Base-by-base conservation (phyloP, 202 grass and related monocot genomes). In the Zizania palustris region DNA sequence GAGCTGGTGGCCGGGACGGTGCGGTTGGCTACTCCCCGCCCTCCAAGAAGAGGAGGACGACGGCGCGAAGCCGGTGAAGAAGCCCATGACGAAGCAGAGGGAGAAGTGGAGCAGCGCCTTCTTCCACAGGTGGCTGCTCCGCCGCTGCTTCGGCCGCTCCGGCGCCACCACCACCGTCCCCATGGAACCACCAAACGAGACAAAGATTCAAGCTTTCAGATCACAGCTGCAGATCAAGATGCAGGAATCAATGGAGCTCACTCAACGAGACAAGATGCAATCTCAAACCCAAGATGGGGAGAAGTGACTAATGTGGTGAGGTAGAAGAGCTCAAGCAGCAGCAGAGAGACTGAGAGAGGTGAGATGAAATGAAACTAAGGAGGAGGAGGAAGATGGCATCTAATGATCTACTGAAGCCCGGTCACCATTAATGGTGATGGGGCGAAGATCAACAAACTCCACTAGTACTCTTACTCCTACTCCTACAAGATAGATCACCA, bases 41-140 rank as follows among this genome's bases (percentile, higher is more conserved):
- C 72, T 77, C 77, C 86, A 90, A 19, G 88, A 85, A 0, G 88
- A 84, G 9, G 81, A 86, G 6, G 86, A 91, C 9, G 91, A 86
- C 1, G 95, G 95, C 16, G 95, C 91, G 80, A 98, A 98, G 22
- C 95, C 95, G 21, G 95, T 94, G 87, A 98, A 98, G 89, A 98
- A 98, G 12, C 95, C 95, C 91, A 89, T 94, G 63, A 94, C 91
- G 74, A 97, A 97, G 80, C 94, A 97, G 69, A 97, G 91, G 5
- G 94, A 93, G 91, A 97, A 97, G 81, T 97, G 94, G 77, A 97
- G 60, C 55, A 98, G 74, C 53, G 95, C 95, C 51, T 86, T 88
- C 95, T 94, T 98, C 89, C 86, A 92, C 3, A 94, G 87, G 11
- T 94, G 85, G 11, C 84, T 72, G 36, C 75, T 83, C 65, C 90